These are phyloP conservation scores for Henckelia pumila DNA, from an alignment of 257 asterid genomes.

Conservation along the genomic window DNA sequence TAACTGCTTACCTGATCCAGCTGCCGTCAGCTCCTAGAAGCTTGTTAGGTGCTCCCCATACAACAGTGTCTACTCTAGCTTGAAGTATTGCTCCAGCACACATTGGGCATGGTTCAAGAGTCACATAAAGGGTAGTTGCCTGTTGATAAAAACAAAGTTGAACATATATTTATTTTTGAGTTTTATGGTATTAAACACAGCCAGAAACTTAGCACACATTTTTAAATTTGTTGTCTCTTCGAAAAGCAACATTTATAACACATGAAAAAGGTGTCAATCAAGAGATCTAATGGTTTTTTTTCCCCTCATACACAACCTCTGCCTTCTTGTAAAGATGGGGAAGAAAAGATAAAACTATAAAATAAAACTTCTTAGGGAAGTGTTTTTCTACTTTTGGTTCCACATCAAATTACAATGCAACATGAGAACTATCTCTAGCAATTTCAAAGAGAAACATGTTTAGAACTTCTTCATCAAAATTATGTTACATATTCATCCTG, in stretches of 20 bases:
- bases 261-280: neutral
- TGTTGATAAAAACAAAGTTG: constrained; percentile 27
- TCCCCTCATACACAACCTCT: neutral
- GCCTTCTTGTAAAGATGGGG: neutral
- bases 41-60: constrained; percentile 99
- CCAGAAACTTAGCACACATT: neutral
- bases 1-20: constrained; percentile 79
- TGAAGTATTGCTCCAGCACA: constrained; percentile 99
- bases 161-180: constrained; percentile 9
- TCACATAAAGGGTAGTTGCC: constrained; percentile 84
- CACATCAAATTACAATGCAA: neutral
- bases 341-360: too few species aligned
- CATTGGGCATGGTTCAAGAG: constrained; percentile 99
- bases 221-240: neutral
- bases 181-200: constrained; percentile 10
- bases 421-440: constrained; percentile 1
- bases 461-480: too few species aligned
- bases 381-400: neutral
- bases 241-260: neutral
- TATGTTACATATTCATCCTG: too few species aligned
- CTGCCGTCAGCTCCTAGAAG: constrained; percentile 99
- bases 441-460: neutral
- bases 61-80: constrained; percentile 87
- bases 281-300: neutral
- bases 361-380: neutral